Percentiles rank a stretch among this genome's conserved stretches.
These are phyloP conservation scores for Clonostachys rosea DNA, from an alignment of 2,329 filamentous ascomycete genomes.

Conservation along the genomic window DNA sequence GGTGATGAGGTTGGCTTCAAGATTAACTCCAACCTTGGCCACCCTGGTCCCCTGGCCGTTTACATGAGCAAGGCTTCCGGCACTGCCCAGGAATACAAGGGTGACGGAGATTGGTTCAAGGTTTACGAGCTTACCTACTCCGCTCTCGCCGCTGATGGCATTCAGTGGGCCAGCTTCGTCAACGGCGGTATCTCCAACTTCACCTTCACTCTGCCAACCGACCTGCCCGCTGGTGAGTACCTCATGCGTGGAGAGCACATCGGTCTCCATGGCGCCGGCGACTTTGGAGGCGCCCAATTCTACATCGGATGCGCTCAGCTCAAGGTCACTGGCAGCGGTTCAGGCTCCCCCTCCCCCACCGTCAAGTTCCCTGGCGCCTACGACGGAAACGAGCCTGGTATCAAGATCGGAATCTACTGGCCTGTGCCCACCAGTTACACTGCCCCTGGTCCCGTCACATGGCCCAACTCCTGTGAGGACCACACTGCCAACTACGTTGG, in stretches of 20 bases:
- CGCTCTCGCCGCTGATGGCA: constrained; percentile 10
- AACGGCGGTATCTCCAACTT: constrained; percentile 15
- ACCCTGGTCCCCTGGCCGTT: constrained; percentile 24
- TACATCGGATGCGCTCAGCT: constrained; percentile 17
- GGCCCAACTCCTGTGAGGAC: constrained; percentile 19
- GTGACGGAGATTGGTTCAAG: constrained; percentile 22
- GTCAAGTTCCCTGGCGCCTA: constrained; percentile 20
- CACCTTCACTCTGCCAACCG: constrained; percentile 10
- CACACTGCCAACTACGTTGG: constrained; percentile 19
- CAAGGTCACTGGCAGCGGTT: constrained; percentile 9
- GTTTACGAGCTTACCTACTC: constrained; percentile 15
- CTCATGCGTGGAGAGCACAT: constrained; percentile 22
- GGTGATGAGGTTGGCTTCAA: constrained; percentile 30
- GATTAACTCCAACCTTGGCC: constrained; percentile 21
- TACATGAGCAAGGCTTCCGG: constrained; percentile 17
- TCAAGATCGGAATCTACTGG: constrained; percentile 20
- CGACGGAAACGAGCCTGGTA: constrained; percentile 15
- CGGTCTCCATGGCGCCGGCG: constrained; percentile 19
- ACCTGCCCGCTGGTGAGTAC: constrained; percentile 12
- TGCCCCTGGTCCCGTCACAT: constrained; percentile 16
- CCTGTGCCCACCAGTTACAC: constrained; percentile 16
- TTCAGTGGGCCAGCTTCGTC: constrained; percentile 14
- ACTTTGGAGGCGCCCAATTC: constrained; percentile 21
- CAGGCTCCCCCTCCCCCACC: constrained; percentile 9
- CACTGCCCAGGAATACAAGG: constrained; percentile 13